Evolutionary conservation across 1,284 basidiomycete species (phyloP).

Genomic region (Cryptococcus wingfieldii): DNA sequence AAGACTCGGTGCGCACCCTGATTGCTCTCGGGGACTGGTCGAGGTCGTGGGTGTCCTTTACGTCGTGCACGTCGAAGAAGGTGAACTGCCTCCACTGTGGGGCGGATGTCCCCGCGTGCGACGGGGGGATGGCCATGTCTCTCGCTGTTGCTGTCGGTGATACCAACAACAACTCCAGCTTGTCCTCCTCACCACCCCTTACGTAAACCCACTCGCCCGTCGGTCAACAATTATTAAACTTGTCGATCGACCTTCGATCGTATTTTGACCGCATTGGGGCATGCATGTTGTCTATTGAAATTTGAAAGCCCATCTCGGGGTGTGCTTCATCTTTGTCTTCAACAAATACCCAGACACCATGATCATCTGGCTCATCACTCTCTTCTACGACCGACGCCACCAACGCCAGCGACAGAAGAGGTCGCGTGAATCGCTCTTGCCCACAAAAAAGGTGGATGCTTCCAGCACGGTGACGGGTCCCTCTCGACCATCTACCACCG

Average conservation of each 20-base stretch:
- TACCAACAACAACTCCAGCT: no score
- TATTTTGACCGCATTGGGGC: no score
- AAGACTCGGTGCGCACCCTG: conserved; percentile 53
- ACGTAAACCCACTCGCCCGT: no score
- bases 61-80: conserved; percentile 54
- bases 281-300: no score
- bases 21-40: conserved; percentile 69
- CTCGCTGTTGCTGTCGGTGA: no score
- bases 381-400: conserved; percentile 1
- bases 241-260: no score
- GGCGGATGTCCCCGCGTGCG: conserved; percentile 17
- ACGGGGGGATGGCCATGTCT: conserved; percentile 6
- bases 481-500: neutral
- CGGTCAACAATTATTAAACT: no score
- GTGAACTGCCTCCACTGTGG: conserved; percentile 68
- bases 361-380: conserved; percentile 6
- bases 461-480: neutral
- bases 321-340: no score
- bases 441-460: neutral
- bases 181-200: no score
- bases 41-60: conserved; percentile 76
- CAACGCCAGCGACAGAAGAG: neutral
- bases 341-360: neutral
- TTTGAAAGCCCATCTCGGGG: no score
- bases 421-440: neutral